Evolutionary conservation across 2,329 filamentous ascomycete species (phyloP).

Genomic region (Trematosphaeria pertusa): DNA sequence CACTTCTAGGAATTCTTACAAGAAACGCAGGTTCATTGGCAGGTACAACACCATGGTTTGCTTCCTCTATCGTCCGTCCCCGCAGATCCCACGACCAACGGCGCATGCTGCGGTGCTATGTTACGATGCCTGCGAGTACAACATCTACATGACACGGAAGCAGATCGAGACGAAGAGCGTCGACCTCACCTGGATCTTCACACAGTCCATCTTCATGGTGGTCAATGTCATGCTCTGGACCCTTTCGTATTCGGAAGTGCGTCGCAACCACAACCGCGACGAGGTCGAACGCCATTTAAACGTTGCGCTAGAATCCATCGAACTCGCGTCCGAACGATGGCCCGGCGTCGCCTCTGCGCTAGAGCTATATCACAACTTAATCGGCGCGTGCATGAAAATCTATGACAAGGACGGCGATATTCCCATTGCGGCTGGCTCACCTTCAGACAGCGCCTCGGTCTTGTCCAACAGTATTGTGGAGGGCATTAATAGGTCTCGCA

Average conservation of each 20-base stretch:
- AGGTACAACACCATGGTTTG: conserved; percentile 88
- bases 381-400: conserved; percentile 84
- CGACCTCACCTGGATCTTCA: conserved; percentile 93
- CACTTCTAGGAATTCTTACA: background rate
- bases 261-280: conserved; percentile 72
- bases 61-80: conserved; percentile 87
- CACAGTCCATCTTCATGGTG: conserved; percentile 87
- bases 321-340: conserved; percentile 85
- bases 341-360: conserved; percentile 86
- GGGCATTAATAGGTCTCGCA: conserved; percentile 52
- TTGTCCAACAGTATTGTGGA: conserved; percentile 49
- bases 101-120: conserved; percentile 79
- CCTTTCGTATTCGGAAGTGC: conserved; percentile 84
- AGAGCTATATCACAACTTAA: conserved; percentile 85
- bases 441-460: conserved; percentile 55
- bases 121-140: conserved; percentile 81
- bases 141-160: conserved; percentile 80
- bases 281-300: conserved; percentile 79
- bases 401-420: conserved; percentile 71
- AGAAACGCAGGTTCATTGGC: conserved; percentile 62
- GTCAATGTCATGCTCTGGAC: conserved; percentile 93
- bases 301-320: conserved; percentile 78
- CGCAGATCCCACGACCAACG: conserved; percentile 87
- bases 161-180: conserved; percentile 79
- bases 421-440: conserved; percentile 56